phyloP scores from a whole-genome alignment of 352 stramenopile species.

The Pythium folliculosum region DNA sequence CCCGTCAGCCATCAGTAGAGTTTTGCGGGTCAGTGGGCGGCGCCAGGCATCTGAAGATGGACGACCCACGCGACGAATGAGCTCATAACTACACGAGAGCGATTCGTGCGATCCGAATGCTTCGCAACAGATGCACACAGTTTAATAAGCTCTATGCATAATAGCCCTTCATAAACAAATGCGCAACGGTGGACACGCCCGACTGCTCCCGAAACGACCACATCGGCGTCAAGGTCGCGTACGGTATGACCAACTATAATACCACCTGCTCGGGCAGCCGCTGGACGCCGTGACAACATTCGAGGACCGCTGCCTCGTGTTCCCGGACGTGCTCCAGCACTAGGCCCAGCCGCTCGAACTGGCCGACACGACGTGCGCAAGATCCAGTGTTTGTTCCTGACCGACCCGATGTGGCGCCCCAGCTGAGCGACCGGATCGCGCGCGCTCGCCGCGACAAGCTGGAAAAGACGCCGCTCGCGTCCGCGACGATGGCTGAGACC shows the following conservation, averaged over 20 bases:
- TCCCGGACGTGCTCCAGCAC: slow-evolving; percentile 37
- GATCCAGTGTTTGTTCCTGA: slow-evolving; percentile 42
- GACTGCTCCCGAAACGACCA: slow-evolving; percentile 22
- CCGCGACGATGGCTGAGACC: slow-evolving; percentile 28
- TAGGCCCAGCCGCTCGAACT: slow-evolving; percentile 33
- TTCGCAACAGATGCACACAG: too few species aligned
- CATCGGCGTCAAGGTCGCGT: slow-evolving; percentile 17
- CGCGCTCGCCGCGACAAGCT: slow-evolving; percentile 8
- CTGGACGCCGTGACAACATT: slow-evolving; percentile 12
- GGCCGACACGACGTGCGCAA: slow-evolving; percentile 33
- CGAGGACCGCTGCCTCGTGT: slow-evolving; percentile 31
- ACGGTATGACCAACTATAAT: slow-evolving; percentile 11
- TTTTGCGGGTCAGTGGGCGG: too few species aligned
- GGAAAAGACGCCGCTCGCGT: background rate
- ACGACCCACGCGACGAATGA: too few species aligned
- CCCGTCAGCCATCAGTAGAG: too few species aligned
- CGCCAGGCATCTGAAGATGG: too few species aligned
- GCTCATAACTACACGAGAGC: too few species aligned
- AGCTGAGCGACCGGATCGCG: slow-evolving; percentile 31
- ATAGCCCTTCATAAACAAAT: too few species aligned
- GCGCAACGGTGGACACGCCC: slow-evolving; percentile 19
- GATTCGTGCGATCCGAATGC: too few species aligned
- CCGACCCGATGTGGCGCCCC: slow-evolving; percentile 36
- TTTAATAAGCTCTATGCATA: too few species aligned
- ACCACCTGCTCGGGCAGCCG: slow-evolving; percentile 17